These are phyloP conservation scores for Fusarium paranaense DNA, from an alignment of 2,329 filamentous ascomycete species.

Conservation along the genomic window DNA sequence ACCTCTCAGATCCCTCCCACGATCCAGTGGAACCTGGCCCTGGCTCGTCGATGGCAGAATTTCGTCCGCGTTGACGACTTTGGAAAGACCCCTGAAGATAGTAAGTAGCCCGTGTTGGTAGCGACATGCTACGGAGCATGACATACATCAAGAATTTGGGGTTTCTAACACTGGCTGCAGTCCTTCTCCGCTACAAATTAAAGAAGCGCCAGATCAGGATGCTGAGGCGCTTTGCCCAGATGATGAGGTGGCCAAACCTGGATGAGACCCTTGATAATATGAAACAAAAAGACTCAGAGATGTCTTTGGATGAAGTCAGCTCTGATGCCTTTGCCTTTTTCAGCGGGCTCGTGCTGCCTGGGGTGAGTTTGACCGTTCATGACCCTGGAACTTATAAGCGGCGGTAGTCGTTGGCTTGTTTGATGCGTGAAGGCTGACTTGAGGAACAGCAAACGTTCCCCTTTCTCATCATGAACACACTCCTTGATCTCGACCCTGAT, in stretches of 20 bases:
- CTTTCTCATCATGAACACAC: slow-evolving; percentile 82
- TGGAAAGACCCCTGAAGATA: slow-evolving; percentile 63
- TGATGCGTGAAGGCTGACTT: slow-evolving; percentile 17
- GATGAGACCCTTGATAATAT: slow-evolving; percentile 72
- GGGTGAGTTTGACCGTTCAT: slow-evolving; percentile 57
- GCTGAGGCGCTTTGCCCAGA: slow-evolving; percentile 74
- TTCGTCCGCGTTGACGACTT: slow-evolving; percentile 75
- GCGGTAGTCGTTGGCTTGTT: not conserved
- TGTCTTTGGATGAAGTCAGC: slow-evolving; percentile 69
- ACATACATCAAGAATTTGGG: not conserved
- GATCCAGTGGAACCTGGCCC: slow-evolving; percentile 78
- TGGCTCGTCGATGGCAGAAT: slow-evolving; percentile 79
- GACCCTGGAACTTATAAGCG: not conserved
- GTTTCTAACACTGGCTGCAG: slow-evolving; percentile 40
- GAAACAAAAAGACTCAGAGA: slow-evolving; percentile 68
- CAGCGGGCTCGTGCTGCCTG: slow-evolving; percentile 78
- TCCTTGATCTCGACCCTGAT: slow-evolving; percentile 80
- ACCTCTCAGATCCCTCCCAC: slow-evolving; percentile 74
- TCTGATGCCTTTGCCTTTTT: slow-evolving; percentile 84
- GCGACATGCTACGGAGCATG: not conserved
- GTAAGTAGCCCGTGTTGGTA: slow-evolving; percentile 48
- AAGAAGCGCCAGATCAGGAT: slow-evolving; percentile 77
- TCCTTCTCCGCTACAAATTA: slow-evolving; percentile 72
- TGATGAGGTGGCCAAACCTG: slow-evolving; percentile 83
- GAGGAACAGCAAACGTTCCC: slow-evolving; percentile 68